Conservation (phyloP, 2,329 filamentous ascomycete genomes). For the Epichloe baconii region DNA sequence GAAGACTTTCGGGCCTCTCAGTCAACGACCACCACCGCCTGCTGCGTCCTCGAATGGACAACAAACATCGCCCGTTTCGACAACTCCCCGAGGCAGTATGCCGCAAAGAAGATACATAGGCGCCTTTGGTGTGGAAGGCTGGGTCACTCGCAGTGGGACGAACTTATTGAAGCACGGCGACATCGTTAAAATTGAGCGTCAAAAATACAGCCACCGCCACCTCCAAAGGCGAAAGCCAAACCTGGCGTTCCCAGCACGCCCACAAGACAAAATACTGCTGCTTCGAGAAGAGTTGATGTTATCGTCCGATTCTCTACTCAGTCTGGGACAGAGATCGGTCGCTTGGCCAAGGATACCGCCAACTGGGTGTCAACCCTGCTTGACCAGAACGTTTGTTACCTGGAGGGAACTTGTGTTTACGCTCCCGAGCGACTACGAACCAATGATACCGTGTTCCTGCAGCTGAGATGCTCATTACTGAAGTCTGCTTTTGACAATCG, state of each 20-base stretch:
- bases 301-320: constrained; percentile 82
- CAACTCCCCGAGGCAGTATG: constrained; percentile 13
- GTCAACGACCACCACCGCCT: neutral
- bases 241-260: constrained; percentile 21
- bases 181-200: constrained; percentile 71
- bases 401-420: constrained; percentile 81
- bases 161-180: constrained; percentile 71
- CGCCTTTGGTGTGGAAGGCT: constrained; percentile 81
- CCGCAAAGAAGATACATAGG: constrained; percentile 60
- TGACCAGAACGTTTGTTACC: constrained; percentile 77
- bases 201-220: constrained; percentile 50
- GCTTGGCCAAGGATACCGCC: constrained; percentile 74
- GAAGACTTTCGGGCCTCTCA: neutral
- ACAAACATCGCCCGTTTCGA: neutral
- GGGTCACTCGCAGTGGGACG: constrained; percentile 75
- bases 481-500: constrained; percentile 57
- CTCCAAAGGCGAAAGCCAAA: constrained; percentile 31
- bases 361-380: constrained; percentile 86
- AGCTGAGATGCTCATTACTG: constrained; percentile 67
- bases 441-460: constrained; percentile 89
- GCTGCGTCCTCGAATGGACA: neutral
- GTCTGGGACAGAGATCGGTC: constrained; percentile 69
- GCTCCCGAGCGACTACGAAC: constrained; percentile 73
- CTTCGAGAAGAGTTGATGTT: constrained; percentile 62
- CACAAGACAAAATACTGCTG: constrained; percentile 29